Base-by-base conservation (phyloP, 306 rosid genomes). In the Bauhinia variegata region DNA sequence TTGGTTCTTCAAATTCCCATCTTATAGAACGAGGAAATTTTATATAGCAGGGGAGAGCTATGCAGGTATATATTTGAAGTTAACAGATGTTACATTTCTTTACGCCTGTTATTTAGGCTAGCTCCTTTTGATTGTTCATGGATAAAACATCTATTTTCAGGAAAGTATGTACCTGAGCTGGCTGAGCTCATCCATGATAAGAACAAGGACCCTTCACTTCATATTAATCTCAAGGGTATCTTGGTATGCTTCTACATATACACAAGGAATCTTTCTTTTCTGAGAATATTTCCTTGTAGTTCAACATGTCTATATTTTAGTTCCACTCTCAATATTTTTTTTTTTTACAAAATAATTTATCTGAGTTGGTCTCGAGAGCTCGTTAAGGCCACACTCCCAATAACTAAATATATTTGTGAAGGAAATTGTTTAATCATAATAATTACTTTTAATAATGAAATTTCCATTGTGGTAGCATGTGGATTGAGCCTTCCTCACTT, bases 31-130 rank as follows among this genome's bases (percentile, higher is more conserved):
- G 6, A 70, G 86, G 48, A 50, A 87, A 60, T 91, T 91, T 62
- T 91, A 86, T 73, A 86, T 91, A 59, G 87, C 97, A 4, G 97
- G 97, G 61, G 95, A 91, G 76, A 91, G 97, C 80, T 91, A 91
- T 73, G 97, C 97, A 60, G 97, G 92, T 84, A n/a, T n/a, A n/a
- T n/a, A 54, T 55, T 23, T 72, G 16, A 58, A 42, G 46, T 46
- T 57, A 3, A 14, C n/a, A n/a, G n/a, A n/a, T n/a, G n/a, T n/a
- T n/a, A n/a, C 33, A 30, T 39, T 0, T 51, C 14, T 57, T 65
- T 72, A 10, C 37, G 30, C 50, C 50, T 6, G 7, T 54, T 55
- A 34, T 5, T 59, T 36, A 2, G 5, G 9, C 41, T 36, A 36
- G 6, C 46, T 68, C 46, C 38, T 19, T 12, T 32, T 7, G 28